These are phyloP conservation scores for Trichodelitschia bisporula DNA, from an alignment of 495 filamentous ascomycete species.

Conservation along the genomic window DNA sequence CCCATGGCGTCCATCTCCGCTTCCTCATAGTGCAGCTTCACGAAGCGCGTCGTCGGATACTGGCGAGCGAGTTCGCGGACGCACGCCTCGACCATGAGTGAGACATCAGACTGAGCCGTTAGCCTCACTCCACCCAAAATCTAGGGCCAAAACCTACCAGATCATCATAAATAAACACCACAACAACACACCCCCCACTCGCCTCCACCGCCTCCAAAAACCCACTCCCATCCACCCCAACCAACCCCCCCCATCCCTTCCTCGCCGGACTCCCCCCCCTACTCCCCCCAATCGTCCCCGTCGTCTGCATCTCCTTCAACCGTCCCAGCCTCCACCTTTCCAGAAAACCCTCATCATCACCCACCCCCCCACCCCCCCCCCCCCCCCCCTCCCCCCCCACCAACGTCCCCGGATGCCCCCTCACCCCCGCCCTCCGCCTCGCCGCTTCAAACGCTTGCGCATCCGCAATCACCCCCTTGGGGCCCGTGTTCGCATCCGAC, in stretches of 20 bases:
- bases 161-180: slow-evolving; percentile 84
- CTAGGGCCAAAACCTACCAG: slow-evolving; percentile 29
- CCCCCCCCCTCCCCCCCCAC: no score
- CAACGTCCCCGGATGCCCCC: slow-evolving; percentile 21
- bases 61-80: slow-evolving; percentile 43
- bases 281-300: slow-evolving; percentile 25
- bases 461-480: slow-evolving; percentile 95
- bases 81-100: slow-evolving; percentile 49
- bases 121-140: neutral
- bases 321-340: slow-evolving; percentile 58
- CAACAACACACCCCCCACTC: slow-evolving; percentile 56
- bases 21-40: slow-evolving; percentile 77
- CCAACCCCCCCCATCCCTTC: slow-evolving; percentile 49
- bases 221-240: slow-evolving; percentile 67
- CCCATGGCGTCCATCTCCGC: slow-evolving; percentile 85
- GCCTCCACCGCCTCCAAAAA: slow-evolving; percentile 87
- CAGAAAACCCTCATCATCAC: slow-evolving; percentile 66
- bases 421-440: slow-evolving; percentile 15
- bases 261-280: slow-evolving; percentile 41
- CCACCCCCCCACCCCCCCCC: no score
- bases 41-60: slow-evolving; percentile 51
- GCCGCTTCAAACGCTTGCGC: slow-evolving; percentile 76
- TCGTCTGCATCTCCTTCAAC: slow-evolving; percentile 44
- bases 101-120: slow-evolving; percentile 52
- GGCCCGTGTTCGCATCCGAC: slow-evolving; percentile 63